Conservation (phyloP, 2,329 filamentous ascomycete genomes). For the Talaromyces sp. region DNA sequence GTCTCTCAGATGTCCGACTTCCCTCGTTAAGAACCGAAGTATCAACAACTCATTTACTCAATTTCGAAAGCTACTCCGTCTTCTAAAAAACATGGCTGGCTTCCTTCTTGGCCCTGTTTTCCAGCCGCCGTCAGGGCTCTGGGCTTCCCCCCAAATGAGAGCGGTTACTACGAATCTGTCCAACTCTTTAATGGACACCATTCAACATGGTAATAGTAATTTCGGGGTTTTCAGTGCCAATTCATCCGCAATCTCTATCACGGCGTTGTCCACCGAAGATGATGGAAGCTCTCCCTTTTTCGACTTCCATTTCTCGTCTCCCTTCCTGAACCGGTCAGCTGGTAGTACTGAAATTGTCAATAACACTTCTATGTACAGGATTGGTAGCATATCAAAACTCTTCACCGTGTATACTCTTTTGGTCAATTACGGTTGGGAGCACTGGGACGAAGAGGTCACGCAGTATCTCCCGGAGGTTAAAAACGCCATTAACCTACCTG, state of each 20-base stretch:
- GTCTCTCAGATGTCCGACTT: not conserved
- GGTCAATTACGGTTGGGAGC: conserved; percentile 24
- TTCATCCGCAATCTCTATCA: conserved; percentile 5
- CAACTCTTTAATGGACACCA: not conserved
- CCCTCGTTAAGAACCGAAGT: not conserved
- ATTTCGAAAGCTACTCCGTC: not conserved
- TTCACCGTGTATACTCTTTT: conserved; percentile 40
- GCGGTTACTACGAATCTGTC: not conserved
- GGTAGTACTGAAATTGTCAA: not conserved
- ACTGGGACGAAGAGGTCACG: conserved; percentile 24
- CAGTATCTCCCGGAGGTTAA: conserved; percentile 28
- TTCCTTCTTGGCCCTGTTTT: conserved; percentile 5
- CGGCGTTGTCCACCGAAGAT: conserved; percentile 1
- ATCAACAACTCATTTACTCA: not conserved
- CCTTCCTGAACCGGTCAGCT: conserved; percentile 6
- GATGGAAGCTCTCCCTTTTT: not conserved
- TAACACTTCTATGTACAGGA: conserved; percentile 35
- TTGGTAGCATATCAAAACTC: conserved; percentile 45
- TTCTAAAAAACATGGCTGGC: not conserved
- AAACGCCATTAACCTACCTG: conserved; percentile 15
- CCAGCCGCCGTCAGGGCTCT: not conserved
- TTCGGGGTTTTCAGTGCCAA: conserved; percentile 1
- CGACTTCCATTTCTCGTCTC: conserved; percentile 8
- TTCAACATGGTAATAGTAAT: conserved; percentile 7
- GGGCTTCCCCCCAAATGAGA: not conserved